These are phyloP conservation scores for Diaporthe vexans DNA, from an alignment of 2,329 filamentous ascomycete species.

Conservation along the genomic window DNA sequence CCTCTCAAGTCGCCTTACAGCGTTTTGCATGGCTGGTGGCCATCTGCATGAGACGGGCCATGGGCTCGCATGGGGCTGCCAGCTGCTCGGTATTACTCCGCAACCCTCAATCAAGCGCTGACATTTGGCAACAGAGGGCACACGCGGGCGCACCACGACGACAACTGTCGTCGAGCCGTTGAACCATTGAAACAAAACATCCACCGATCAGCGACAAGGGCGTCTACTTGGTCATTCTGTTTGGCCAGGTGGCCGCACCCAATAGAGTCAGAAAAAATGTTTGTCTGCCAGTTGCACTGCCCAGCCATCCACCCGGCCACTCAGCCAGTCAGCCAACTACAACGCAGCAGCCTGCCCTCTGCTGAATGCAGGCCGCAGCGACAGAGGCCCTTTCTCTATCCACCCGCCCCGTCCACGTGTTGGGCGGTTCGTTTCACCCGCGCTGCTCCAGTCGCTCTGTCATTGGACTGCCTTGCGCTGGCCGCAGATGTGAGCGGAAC, in stretches of 20 bases:
- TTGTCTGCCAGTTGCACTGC: neutral
- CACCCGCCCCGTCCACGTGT: conserved; percentile 30
- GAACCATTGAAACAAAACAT: conserved; percentile 33
- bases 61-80: conserved; percentile 12
- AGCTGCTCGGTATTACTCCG: conserved; percentile 26
- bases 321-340: neutral
- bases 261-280: neutral
- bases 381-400: conserved; percentile 5
- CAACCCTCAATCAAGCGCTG: conserved; percentile 18
- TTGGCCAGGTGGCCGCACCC: conserved; percentile 28
- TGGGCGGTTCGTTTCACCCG: conserved; percentile 32
- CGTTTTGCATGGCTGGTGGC: conserved; percentile 7
- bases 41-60: conserved; percentile 20
- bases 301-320: neutral
- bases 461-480: conserved; percentile 21
- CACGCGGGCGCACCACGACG: neutral
- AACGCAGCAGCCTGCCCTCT: neutral
- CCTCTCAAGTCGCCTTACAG: conserved; percentile 4
- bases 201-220: conserved; percentile 32
- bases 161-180: neutral
- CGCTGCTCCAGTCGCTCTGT: conserved; percentile 3
- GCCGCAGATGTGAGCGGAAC: conserved; percentile 3
- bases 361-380: neutral
- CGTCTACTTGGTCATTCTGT: conserved; percentile 32
- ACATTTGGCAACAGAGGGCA: neutral